These are phyloP conservation scores for Geranium brycei DNA, from an alignment of 345 rosid genomes.

Conservation along the genomic window DNA sequence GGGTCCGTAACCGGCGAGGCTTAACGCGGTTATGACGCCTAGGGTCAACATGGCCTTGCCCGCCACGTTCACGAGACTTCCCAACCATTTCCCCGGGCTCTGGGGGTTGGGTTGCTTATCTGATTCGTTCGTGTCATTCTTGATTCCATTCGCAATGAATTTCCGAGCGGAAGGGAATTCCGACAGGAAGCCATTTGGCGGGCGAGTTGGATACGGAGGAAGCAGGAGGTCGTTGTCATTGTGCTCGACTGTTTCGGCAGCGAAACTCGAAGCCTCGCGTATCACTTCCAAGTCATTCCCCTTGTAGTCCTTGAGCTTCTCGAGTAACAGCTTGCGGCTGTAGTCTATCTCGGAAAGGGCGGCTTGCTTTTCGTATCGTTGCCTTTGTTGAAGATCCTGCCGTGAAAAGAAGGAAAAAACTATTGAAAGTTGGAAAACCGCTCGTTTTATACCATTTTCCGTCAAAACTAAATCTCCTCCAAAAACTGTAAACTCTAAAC, in stretches of 20 bases:
- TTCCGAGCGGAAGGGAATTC: slow-evolving; percentile 24
- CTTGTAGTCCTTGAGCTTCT: slow-evolving; percentile 72
- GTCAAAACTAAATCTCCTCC: neutral
- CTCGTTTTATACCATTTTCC: neutral
- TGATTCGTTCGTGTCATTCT: slow-evolving; percentile 13
- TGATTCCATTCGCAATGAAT: slow-evolving; percentile 32
- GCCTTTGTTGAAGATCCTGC: slow-evolving; percentile 66
- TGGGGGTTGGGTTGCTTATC: slow-evolving; percentile 13
- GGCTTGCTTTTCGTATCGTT: slow-evolving; percentile 62
- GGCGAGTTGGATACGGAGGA: slow-evolving; percentile 63
- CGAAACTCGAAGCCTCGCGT: slow-evolving; percentile 60
- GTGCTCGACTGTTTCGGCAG: slow-evolving; percentile 57
- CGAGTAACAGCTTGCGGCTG: slow-evolving; percentile 58
- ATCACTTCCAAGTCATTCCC: slow-evolving; percentile 62
- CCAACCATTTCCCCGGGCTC: slow-evolving; percentile 23
- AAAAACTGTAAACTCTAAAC: neutral
- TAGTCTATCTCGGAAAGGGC: slow-evolving; percentile 70
- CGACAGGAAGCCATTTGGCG: slow-evolving; percentile 31
- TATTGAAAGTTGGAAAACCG: slow-evolving; percentile 9
- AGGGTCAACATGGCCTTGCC: slow-evolving; percentile 48
- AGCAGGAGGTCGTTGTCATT: slow-evolving; percentile 49
- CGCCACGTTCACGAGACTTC: slow-evolving; percentile 36
- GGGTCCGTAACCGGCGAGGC: slow-evolving; percentile 41
- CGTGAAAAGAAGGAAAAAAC: slow-evolving; percentile 10
- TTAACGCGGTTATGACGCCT: slow-evolving; percentile 44